phyloP scores from a whole-genome alignment of 2,329 filamentous ascomycete genomes.

The Atkinsonella texensis region DNA sequence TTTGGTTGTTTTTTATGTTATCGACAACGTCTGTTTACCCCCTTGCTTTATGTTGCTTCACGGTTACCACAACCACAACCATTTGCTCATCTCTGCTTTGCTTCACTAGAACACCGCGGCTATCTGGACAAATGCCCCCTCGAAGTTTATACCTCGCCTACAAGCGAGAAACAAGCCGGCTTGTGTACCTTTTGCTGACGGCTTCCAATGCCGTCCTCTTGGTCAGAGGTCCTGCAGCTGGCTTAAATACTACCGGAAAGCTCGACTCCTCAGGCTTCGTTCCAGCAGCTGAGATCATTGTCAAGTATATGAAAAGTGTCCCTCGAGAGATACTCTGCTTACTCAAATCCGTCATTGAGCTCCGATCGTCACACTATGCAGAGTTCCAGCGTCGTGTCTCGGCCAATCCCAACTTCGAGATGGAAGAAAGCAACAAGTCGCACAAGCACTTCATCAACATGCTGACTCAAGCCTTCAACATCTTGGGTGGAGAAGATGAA shows the following conservation, averaged over 20 bases:
- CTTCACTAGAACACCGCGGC: not conserved
- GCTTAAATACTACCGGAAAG: slow-evolving; percentile 25
- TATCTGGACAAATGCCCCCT: slow-evolving; percentile 28
- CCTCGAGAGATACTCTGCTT: slow-evolving; percentile 22
- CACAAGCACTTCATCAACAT: slow-evolving; percentile 32
- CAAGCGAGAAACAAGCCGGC: slow-evolving; percentile 25
- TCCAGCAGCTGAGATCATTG: slow-evolving; percentile 27
- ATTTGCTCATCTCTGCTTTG: not conserved
- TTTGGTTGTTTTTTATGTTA: not conserved
- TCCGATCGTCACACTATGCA: slow-evolving; percentile 16
- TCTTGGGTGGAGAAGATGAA: slow-evolving; percentile 21
- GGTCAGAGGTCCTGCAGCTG: slow-evolving; percentile 6
- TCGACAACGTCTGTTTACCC: not conserved
- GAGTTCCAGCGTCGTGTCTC: slow-evolving; percentile 21
- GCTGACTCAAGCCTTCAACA: slow-evolving; percentile 23
- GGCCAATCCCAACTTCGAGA: slow-evolving; percentile 20
- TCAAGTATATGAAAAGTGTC: slow-evolving; percentile 19
- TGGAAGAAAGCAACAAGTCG: slow-evolving; percentile 24
- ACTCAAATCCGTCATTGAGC: slow-evolving; percentile 27
- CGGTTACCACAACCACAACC: not conserved
- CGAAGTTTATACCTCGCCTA: slow-evolving; percentile 24
- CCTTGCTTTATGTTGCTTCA: not conserved
- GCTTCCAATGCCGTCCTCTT: slow-evolving; percentile 24
- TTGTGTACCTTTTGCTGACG: slow-evolving; percentile 28
- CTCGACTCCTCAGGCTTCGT: slow-evolving; percentile 24